Conservation (phyloP, 148 eudicot species). For the Polygonum aviculare region DNA sequence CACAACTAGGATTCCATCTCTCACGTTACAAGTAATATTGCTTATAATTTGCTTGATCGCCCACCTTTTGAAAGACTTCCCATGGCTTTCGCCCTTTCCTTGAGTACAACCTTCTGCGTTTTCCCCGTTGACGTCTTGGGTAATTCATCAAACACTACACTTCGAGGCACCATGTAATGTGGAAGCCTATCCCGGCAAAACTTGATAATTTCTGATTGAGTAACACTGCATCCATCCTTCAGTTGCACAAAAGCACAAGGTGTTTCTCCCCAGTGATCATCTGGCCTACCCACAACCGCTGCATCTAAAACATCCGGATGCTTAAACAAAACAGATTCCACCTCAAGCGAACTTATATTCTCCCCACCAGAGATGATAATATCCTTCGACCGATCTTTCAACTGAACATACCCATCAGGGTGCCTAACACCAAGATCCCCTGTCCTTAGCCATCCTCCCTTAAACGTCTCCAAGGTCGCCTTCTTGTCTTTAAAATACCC, state of each 20-base stretch:
- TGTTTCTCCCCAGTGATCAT: slow-evolving; percentile 47
- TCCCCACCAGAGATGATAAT: slow-evolving; percentile 48
- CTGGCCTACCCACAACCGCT: slow-evolving; percentile 42
- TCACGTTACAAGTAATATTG: not conserved
- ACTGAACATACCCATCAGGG: slow-evolving; percentile 31
- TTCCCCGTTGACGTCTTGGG: slow-evolving; percentile 37
- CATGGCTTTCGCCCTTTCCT: slow-evolving; percentile 2
- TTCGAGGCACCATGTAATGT: slow-evolving; percentile 43
- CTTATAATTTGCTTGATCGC: slow-evolving; percentile 6
- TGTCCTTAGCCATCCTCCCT: slow-evolving; percentile 36
- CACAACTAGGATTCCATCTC: not conserved
- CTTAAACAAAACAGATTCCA: slow-evolving; percentile 25
- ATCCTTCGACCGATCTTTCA: slow-evolving; percentile 40
- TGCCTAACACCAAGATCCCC: slow-evolving; percentile 41
- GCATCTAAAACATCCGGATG: slow-evolving; percentile 33
- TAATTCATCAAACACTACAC: slow-evolving; percentile 28
- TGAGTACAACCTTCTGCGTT: slow-evolving; percentile 27
- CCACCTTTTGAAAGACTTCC: not conserved
- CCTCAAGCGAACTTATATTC: slow-evolving; percentile 40
- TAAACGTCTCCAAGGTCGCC: slow-evolving; percentile 29
- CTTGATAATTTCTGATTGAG: slow-evolving; percentile 18
- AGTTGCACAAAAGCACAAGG: slow-evolving; percentile 45
- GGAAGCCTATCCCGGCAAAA: slow-evolving; percentile 33
- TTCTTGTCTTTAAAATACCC: slow-evolving; percentile 31
- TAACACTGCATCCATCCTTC: slow-evolving; percentile 19